Evolutionary conservation across 352 stramenopile genomes (phyloP), one percentile per base, ranked within the genome.

Genomic region (Globisporangium irregulare): DNA sequence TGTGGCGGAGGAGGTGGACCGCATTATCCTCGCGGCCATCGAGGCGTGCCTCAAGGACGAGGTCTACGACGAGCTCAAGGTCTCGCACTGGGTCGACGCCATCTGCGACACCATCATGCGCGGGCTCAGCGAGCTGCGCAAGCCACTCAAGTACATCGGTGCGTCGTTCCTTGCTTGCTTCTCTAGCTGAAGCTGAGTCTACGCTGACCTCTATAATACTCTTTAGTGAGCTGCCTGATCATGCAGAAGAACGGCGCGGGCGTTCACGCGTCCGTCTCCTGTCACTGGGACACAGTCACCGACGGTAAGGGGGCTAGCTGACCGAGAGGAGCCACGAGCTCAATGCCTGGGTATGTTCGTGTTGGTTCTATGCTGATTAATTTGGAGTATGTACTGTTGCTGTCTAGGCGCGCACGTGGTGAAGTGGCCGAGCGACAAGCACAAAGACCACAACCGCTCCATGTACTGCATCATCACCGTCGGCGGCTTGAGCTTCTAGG

Each of bases 181-280:
- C 18, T 15, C 36, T 59, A 41, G 43, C 50, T n/a, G 20, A 59
- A 4, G 50, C 27, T n/a, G 41, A n/a, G 41, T 6, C 14, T 48
- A n/a, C 57, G 61, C 41, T 56, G 32, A 76, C 22, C 68, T 36
- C 4, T 14, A 4, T 32, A 32, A 32, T 32, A 3, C 27, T 32
- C 2, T 32, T 32, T 32, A 32, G 89, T 98, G 50, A 97, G 90
- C 63, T 96, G 86, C 62, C 71, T 95, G 8, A 95, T 98, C 73
- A 97, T 98, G 85, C 93, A 98, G 73, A 97, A 97, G 74, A 98
- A 98, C 70, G 93, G 93, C 57, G 92, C 93, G 2, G 93, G 93
- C 20, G 77, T 98, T 12, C 92, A 98, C 67, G 78, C 90, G 9
- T 81, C 87, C 12, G 85, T 97, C 56, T 97, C 89, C 14, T 97